Evolutionary conservation across 768 basidiomycete species (phyloP).

Genomic region (Gymnopilus junonius): DNA sequence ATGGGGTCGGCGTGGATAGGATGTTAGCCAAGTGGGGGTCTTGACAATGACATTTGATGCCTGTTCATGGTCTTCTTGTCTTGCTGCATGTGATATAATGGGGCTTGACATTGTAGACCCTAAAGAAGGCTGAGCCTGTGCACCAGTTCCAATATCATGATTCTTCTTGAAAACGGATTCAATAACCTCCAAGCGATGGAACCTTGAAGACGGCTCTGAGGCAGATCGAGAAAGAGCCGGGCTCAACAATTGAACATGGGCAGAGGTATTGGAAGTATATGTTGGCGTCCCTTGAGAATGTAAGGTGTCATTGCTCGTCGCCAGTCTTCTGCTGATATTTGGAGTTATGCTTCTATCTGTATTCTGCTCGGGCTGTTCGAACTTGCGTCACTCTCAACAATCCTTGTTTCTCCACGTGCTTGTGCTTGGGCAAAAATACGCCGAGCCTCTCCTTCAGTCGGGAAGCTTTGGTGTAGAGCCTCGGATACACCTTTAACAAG

Average conservation of each 20-base stretch:
- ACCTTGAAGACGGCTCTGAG: conserved; percentile 18
- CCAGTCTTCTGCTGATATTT: background rate
- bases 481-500: conserved; percentile 47
- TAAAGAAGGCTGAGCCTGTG: conserved; percentile 15
- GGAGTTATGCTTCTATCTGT: background rate
- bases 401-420: conserved; percentile 32
- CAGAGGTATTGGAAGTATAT: background rate
- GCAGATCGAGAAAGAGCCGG: conserved; percentile 15
- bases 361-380: background rate
- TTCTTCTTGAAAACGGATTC: conserved; percentile 15
- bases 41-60: conserved; percentile 24
- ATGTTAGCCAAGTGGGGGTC: conserved; percentile 33
- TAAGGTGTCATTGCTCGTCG: background rate
- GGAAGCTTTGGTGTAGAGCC: conserved; percentile 47
- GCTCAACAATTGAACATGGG: background rate
- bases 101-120: conserved; percentile 14
- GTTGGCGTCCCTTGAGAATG: background rate
- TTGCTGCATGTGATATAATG: conserved; percentile 8
- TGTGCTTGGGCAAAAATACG: conserved; percentile 32
- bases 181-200: conserved; percentile 16
- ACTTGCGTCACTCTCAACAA: conserved; percentile 17
- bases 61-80: background rate
- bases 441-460: conserved; percentile 44
- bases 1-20: conserved; percentile 26
- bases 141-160: conserved; percentile 12